These are phyloP conservation scores for Juglanconis oblonga DNA, from an alignment of 2,329 filamentous ascomycete genomes.

Conservation along the genomic window DNA sequence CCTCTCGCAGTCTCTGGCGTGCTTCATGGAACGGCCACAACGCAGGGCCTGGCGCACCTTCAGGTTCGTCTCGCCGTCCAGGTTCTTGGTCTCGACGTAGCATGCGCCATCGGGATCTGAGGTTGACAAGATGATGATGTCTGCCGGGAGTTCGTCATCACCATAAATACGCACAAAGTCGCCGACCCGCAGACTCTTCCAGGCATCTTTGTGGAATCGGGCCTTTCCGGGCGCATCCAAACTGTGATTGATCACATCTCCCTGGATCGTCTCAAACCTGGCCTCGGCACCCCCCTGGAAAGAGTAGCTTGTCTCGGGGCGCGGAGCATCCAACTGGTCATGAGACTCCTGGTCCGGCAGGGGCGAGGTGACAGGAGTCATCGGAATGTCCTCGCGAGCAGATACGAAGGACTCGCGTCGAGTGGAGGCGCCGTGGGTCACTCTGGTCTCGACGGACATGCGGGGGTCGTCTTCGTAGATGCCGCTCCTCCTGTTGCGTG, in stretches of 20 bases:
- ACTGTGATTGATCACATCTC: slow-evolving; percentile 69
- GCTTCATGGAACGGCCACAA: slow-evolving; percentile 76
- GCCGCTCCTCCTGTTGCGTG: slow-evolving; percentile 45
- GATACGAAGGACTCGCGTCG: slow-evolving; percentile 49
- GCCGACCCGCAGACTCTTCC: slow-evolving; percentile 93
- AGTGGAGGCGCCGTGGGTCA: slow-evolving; percentile 49
- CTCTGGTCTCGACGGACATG: slow-evolving; percentile 63
- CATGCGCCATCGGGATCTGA: slow-evolving; percentile 92
- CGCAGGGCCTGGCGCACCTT: slow-evolving; percentile 92
- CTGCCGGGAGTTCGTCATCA: slow-evolving; percentile 90
- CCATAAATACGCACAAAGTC: slow-evolving; percentile 97
- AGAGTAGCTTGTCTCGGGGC: slow-evolving; percentile 31
- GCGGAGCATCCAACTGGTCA: slow-evolving; percentile 27
- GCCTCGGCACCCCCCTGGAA: slow-evolving; percentile 34
- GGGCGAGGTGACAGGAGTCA: slow-evolving; percentile 92
- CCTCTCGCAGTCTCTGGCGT: slow-evolving; percentile 88
- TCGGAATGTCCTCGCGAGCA: slow-evolving; percentile 74
- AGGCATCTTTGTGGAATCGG: slow-evolving; percentile 86
- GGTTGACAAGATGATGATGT: slow-evolving; percentile 87
- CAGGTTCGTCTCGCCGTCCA: slow-evolving; percentile 96
- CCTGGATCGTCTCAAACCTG: slow-evolving; percentile 44
- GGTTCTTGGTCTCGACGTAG: slow-evolving; percentile 96
- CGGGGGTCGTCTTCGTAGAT: slow-evolving; percentile 54
- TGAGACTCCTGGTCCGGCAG: slow-evolving; percentile 45
- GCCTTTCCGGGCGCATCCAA: slow-evolving; percentile 66